These are phyloP conservation scores for Ganoderma lingzhi DNA, from an alignment of 1,284 basidiomycete species.

Conservation along the genomic window DNA sequence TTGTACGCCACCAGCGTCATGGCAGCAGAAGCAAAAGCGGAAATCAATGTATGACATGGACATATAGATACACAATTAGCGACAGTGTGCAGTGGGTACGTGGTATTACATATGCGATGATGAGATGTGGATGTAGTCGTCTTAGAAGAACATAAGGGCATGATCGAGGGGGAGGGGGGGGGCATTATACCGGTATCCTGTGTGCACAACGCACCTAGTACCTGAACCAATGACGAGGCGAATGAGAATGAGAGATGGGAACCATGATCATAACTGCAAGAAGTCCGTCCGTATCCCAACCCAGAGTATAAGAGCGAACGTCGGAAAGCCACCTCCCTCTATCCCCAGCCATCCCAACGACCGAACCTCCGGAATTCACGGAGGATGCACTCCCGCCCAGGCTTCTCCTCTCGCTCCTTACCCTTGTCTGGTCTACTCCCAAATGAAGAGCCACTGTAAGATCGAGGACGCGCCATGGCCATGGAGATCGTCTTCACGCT, in stretches of 20 bases:
- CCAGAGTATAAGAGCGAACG: conserved; percentile 10
- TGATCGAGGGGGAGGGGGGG: too few species aligned
- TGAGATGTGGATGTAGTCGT: conserved; percentile 10
- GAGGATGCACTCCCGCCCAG: conserved; percentile 70
- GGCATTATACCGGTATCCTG: conserved; percentile 18
- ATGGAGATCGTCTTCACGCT: conserved; percentile 45
- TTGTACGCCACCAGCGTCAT: neutral
- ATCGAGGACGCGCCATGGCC: conserved; percentile 50
- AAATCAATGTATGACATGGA: conserved; percentile 1
- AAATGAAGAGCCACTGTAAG: conserved; percentile 62
- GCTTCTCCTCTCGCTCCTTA: conserved; percentile 66
- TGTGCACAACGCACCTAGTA: conserved; percentile 23
- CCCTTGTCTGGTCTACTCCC: conserved; percentile 62
- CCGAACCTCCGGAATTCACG: conserved; percentile 83
- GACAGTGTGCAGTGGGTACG: conserved; percentile 14
- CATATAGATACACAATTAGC: conserved; percentile 32
- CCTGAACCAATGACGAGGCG: conserved; percentile 13
- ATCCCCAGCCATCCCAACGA: conserved; percentile 87
- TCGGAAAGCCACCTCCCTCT: conserved; percentile 27
- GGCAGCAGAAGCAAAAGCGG: neutral
- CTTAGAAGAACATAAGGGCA: conserved; percentile 20
- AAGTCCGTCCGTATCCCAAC: neutral
- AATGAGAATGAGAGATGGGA: neutral
- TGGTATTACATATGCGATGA: conserved; percentile 29
- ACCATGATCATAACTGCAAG: neutral